These are phyloP conservation scores for Linanthus parryae DNA, from an alignment of 148 eudicot species.

Conservation along the genomic window DNA sequence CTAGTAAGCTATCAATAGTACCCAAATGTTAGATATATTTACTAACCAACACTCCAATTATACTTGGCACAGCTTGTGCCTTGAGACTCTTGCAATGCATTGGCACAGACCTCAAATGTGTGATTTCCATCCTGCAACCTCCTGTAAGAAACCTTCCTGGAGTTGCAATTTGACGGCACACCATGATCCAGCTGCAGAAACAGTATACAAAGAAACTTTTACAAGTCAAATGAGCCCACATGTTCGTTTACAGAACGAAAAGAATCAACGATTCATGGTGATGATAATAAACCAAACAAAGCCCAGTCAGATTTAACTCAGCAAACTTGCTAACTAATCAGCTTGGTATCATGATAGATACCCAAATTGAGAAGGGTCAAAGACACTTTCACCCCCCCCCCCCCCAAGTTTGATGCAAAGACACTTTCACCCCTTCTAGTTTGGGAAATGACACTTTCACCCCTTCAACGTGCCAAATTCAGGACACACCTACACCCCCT, in stretches of 20 bases:
- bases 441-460: too few species aligned
- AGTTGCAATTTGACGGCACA: slow-evolving; percentile 44
- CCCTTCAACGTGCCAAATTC: too few species aligned
- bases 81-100: slow-evolving; percentile 29
- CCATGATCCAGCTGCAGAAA: slow-evolving; percentile 66
- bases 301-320: too few species aligned
- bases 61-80: slow-evolving; percentile 63
- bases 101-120: slow-evolving; percentile 67
- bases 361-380: too few species aligned
- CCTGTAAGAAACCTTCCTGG: slow-evolving; percentile 34
- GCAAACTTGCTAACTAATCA: too few species aligned
- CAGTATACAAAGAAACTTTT: not conserved
- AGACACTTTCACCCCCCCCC: too few species aligned
- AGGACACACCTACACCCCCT: too few species aligned
- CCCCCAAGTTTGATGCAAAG: too few species aligned
- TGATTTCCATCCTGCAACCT: slow-evolving; percentile 69
- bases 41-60: slow-evolving; percentile 81
- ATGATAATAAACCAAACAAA: too few species aligned
- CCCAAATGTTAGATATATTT: not conserved
- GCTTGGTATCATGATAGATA: too few species aligned
- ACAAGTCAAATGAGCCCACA: too few species aligned
- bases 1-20: not conserved
- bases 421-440: too few species aligned
- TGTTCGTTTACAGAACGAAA: not conserved
- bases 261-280: not conserved